A percentile compares a stretch with the other conserved stretches of the same genome.
Conservation (phyloP, 306 rosid species). For the Fragaria nilgerrensis region DNA sequence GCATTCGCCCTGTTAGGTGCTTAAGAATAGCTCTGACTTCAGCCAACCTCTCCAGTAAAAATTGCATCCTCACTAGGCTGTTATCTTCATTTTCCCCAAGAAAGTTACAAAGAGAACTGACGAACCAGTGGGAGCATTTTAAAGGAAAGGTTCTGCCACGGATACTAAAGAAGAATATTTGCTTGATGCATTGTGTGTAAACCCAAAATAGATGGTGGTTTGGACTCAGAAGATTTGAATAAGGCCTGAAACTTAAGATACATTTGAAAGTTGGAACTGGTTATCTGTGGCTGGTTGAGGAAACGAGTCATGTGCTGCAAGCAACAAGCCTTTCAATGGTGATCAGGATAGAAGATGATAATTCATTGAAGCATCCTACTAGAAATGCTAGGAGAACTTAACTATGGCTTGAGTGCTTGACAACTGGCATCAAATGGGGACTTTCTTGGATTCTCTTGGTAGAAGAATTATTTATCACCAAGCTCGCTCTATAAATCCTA, state of each 20-base stretch:
- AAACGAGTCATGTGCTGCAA: not conserved
- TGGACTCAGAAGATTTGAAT: not conserved
- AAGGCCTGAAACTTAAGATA: not conserved
- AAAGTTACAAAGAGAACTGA: not conserved
- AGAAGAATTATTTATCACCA: not conserved
- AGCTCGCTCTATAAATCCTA: not conserved
- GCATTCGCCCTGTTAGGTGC: not conserved
- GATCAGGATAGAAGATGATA: not conserved
- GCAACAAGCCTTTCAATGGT: not conserved
- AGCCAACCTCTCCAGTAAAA: not conserved
- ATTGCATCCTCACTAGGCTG: not conserved
- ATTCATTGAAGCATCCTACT: not conserved
- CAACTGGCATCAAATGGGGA: not conserved
- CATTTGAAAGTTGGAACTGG: not conserved
- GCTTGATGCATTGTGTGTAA: not conserved
- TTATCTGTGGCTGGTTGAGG: not conserved
- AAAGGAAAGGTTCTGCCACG: not conserved
- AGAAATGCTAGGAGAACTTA: not conserved
- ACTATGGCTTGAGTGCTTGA: not conserved
- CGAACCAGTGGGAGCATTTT: not conserved
- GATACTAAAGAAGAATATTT: not conserved
- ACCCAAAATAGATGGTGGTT: not conserved
- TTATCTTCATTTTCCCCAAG: not conserved
- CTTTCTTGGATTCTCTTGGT: not conserved
- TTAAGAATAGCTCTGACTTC: not conserved